A percentile compares a stretch with the other conserved stretches of the same genome.
Conservation (phyloP, 345 rosid species). For the Dimocarpus longan region DNA sequence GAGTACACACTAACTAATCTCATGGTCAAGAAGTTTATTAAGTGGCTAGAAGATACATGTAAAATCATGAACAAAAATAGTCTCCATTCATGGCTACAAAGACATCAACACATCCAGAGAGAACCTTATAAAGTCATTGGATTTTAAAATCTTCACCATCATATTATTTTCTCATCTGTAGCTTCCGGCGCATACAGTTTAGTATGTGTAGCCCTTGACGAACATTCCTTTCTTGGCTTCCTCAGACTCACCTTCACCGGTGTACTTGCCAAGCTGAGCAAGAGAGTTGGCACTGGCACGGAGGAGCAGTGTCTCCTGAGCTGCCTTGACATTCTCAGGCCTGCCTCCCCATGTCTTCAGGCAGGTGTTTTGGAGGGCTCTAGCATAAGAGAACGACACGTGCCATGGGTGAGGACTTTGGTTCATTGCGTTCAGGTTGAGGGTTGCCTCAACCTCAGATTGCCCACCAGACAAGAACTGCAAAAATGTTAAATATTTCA, state of each 20-base stretch:
- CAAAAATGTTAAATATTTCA: constrained; percentile 8
- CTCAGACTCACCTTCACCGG: constrained; percentile 87
- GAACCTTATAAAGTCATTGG: constrained; percentile 5
- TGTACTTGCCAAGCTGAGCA: constrained; percentile 96
- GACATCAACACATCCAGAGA: constrained; percentile 33
- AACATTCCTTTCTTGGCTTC: constrained; percentile 94
- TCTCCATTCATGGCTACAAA: constrained; percentile 37
- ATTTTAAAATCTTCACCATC: constrained; percentile 21
- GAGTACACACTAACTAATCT: constrained; percentile 32
- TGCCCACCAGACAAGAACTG: constrained; percentile 99
- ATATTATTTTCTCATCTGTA: constrained; percentile 22
- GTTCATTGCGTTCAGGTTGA: constrained; percentile 97
- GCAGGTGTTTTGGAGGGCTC: constrained; percentile 95
- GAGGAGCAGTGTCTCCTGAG: constrained; percentile 68
- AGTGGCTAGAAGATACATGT: constrained; percentile 37
- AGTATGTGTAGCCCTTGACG: constrained; percentile 86
- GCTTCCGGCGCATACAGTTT: constrained; percentile 21
- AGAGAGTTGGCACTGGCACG: constrained; percentile 89
- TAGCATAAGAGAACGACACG: constrained; percentile 95
- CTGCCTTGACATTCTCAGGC: constrained; percentile 78
- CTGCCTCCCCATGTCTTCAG: constrained; percentile 95
- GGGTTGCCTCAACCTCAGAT: constrained; percentile 96
- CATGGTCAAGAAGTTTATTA: constrained; percentile 39
- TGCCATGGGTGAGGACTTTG: constrained; percentile 92
- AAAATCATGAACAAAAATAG: constrained; percentile 45